Percentiles rank a stretch among this genome's conserved stretches.
These are phyloP conservation scores for Inga laurina DNA, from an alignment of 306 rosid species.

Conservation along the genomic window DNA sequence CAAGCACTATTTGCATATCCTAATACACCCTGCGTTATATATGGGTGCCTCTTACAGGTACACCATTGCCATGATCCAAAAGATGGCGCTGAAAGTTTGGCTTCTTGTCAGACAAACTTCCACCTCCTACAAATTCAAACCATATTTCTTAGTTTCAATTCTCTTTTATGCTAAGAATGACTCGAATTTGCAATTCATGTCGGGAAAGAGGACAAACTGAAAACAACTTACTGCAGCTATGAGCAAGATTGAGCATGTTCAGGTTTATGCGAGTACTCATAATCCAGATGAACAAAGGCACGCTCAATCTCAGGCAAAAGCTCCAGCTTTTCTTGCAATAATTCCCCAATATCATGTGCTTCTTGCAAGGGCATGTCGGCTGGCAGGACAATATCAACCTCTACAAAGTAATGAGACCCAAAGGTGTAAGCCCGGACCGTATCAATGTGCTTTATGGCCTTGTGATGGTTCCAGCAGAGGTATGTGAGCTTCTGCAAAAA, in stretches of 20 bases:
- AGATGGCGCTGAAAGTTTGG: background rate
- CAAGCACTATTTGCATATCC: background rate
- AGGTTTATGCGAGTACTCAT: constrained; percentile 91
- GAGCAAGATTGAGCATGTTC: constrained; percentile 82
- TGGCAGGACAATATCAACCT: constrained; percentile 94
- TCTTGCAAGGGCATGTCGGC: constrained; percentile 81
- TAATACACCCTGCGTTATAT: background rate
- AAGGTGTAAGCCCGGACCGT: constrained; percentile 93
- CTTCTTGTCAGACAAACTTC: constrained; percentile 17
- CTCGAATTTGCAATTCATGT: constrained; percentile 23
- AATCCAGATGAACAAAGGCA: constrained; percentile 95
- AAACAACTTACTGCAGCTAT: constrained; percentile 31
- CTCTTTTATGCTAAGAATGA: background rate
- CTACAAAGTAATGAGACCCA: constrained; percentile 95
- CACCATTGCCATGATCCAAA: background rate
- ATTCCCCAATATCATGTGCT: constrained; percentile 95
- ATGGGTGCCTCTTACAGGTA: background rate
- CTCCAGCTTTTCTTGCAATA: constrained; percentile 89
- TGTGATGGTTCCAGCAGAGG: constrained; percentile 97
- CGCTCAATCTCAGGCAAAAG: constrained; percentile 88
- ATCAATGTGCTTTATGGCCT: constrained; percentile 82
- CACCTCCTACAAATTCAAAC: background rate
- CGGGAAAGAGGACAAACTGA: constrained; percentile 8
- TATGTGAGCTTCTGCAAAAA: constrained; percentile 89
- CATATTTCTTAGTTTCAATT: constrained; percentile 1